Percentiles rank a stretch among this genome's conserved stretches.
Evolutionary conservation across 352 stramenopile genomes (phyloP).

Genomic region (Pythium apleroticum): DNA sequence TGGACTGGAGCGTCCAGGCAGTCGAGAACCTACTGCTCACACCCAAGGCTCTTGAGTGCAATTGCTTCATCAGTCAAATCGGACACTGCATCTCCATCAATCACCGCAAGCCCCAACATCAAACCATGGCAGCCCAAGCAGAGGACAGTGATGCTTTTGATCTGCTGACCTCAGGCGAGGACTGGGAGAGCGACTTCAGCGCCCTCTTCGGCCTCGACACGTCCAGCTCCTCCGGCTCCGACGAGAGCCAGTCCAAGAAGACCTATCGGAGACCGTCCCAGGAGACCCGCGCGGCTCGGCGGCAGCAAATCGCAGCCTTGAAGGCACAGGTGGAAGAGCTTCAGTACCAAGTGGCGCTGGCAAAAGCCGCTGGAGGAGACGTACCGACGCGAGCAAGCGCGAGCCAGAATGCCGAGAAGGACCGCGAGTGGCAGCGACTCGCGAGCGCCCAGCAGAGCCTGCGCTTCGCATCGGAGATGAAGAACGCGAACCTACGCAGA

Average conservation of each 20-base stretch:
- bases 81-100: not conserved
- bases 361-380: not conserved
- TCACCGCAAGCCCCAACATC: not conserved
- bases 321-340: constrained; percentile 11
- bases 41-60: not conserved
- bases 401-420: not conserved
- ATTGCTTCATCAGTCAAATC: not conserved
- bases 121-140: not conserved
- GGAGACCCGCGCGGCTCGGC: constrained; percentile 4
- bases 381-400: constrained; percentile 12
- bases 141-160: not conserved
- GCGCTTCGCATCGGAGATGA: constrained; percentile 6
- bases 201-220: not conserved
- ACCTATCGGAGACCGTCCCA: not conserved
- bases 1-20: constrained; percentile 7
- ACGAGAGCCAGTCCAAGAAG: not conserved
- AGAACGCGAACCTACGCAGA: constrained; percentile 16
- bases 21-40: not conserved
- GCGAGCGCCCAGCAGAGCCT: not conserved
- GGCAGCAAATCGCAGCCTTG: constrained; percentile 1
- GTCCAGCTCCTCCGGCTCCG: not conserved
- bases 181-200: not conserved
- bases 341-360: constrained; percentile 9
- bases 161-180: too few species aligned
- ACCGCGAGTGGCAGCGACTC: constrained; percentile 5